Evolutionary conservation across 768 basidiomycete genomes (phyloP), one percentile per base, ranked within the genome.

Genomic region (Cystobasidium ongulense): DNA sequence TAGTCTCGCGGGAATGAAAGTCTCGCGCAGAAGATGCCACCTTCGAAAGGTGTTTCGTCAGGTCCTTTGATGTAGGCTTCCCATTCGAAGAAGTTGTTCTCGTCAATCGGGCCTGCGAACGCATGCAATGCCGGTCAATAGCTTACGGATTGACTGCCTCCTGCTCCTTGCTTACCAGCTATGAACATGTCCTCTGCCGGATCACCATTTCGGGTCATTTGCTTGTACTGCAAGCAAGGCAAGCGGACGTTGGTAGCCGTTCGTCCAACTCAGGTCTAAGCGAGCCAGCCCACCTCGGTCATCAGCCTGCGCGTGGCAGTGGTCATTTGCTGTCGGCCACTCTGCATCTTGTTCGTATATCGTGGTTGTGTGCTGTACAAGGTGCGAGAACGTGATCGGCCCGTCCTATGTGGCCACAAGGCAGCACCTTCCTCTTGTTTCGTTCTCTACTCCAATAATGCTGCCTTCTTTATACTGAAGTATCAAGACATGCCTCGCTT

Each of bases 81-180:
- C 96, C 96, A 99, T 17, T 95, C 86, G 93, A 98, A 97, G 82
- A 99, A 96, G 81, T 99, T 98, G 81, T 96, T 93, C 5, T 80
- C 79, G n/a, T 27, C 59, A 31, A 77, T 62, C 0, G 78, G 79
- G 0, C 78, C 78, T 78, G 63, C 5, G 1, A n/a, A 29, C 4
- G 25, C 5, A 18, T n/a, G 35, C 0, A 38, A 35, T 10, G 7
- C 2, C 29, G 52, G 18, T 5, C 11, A 25, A 27, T 27, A 18
- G 23, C 33, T 18, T 27, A 29, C 27, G 46, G 54, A 36, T 21
- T n/a, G n/a, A n/a, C 35, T 25, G 33, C 31, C 63, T 68, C 33
- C 38, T 25, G 36, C 21, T 50, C 43, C 67, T 81, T 76, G 86
- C 89, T 38, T 71, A 83, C 84, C 91, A 74, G 94, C 93, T 62